phyloP scores from a whole-genome alignment of 2,329 filamentous ascomycete species.

The Rhynchosporium graminicola region DNA sequence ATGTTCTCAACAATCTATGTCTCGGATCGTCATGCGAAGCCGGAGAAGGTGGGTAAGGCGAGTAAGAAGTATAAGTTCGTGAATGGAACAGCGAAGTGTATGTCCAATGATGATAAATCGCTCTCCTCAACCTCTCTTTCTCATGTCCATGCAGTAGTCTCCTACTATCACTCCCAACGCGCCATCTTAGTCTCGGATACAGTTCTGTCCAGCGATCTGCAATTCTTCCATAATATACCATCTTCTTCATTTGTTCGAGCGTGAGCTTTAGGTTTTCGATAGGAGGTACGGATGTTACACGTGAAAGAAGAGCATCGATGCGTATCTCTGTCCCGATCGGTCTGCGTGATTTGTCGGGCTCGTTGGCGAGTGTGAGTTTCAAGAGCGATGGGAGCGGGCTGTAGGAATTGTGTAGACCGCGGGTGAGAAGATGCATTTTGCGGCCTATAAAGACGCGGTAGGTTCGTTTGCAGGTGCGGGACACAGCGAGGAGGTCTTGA shows the following conservation, averaged over 20 bases:
- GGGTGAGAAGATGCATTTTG: slow-evolving; percentile 32
- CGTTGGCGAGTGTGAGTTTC: slow-evolving; percentile 36
- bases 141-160: slow-evolving; percentile 36
- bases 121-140: slow-evolving; percentile 34
- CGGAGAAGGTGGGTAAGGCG: slow-evolving; percentile 33
- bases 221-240: slow-evolving; percentile 37
- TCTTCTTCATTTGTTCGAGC: slow-evolving; percentile 37
- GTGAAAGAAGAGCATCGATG: slow-evolving; percentile 32
- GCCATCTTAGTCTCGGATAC: slow-evolving; percentile 39
- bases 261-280: slow-evolving; percentile 32
- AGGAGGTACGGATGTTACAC: slow-evolving; percentile 27
- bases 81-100: slow-evolving; percentile 39
- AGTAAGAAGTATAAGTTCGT: slow-evolving; percentile 36
- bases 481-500: slow-evolving; percentile 36
- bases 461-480: slow-evolving; percentile 36
- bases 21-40: slow-evolving; percentile 33
- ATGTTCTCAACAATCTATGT: slow-evolving; percentile 35
- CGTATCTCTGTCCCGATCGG: slow-evolving; percentile 38
- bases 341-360: slow-evolving; percentile 35
- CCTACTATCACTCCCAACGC: slow-evolving; percentile 36
- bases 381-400: slow-evolving; percentile 35
- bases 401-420: slow-evolving; percentile 36
- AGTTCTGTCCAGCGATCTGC: slow-evolving; percentile 39
- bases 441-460: slow-evolving; percentile 36
- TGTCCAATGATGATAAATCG: slow-evolving; percentile 40